Base-by-base conservation (phyloP, 1,284 basidiomycete species). In the Ceratobasidium sp. region DNA sequence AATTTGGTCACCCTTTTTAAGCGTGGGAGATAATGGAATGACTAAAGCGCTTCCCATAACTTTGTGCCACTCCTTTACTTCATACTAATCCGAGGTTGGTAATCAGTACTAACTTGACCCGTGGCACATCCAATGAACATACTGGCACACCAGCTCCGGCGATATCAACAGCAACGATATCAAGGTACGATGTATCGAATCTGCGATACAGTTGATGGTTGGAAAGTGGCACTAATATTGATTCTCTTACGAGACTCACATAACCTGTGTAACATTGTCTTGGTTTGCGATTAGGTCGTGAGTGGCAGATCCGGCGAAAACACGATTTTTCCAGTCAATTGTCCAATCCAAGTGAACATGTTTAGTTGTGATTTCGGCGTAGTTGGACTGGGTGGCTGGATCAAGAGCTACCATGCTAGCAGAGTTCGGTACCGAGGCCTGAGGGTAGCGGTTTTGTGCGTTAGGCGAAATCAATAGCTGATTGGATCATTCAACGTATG, bases 331-430 rank as follows among this genome's bases (percentile, higher is more conserved):
- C 80, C 94, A 98, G 79, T 98, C 88, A 73, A 98, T 82, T 1
- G 75, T 79, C 95, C 95, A 98, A 73, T 92, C 86, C 70, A 98
- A 86, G 50, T 85, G 79, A 27, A 94, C 80, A 77, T 93, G 87
- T 49, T 84, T 82, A 0, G 90, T 88, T 1, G 81, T 79, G 73
- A 94, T 83, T 55, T 89, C 81, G 5, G 80, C 77, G 79, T 92
- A 94, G 80, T 96, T 96, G 38, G 92, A 85, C 76, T 40, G 38
- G 17, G 38, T 40, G 10, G 38, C 38, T 40, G 38, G 38, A 17
- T 40, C 38, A 17, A 40, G 38, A 40, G 17, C 38, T 40, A 17
- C 17, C 38, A 40, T 40, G 38, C 10, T 40, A 40, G 38, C 38
- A 17, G 38, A 17, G 17, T 40, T n/a, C n/a, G n/a, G n/a, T n/a